Conservation (phyloP, 2,329 filamentous ascomycete species). For the Trichophaea hybrida region DNA sequence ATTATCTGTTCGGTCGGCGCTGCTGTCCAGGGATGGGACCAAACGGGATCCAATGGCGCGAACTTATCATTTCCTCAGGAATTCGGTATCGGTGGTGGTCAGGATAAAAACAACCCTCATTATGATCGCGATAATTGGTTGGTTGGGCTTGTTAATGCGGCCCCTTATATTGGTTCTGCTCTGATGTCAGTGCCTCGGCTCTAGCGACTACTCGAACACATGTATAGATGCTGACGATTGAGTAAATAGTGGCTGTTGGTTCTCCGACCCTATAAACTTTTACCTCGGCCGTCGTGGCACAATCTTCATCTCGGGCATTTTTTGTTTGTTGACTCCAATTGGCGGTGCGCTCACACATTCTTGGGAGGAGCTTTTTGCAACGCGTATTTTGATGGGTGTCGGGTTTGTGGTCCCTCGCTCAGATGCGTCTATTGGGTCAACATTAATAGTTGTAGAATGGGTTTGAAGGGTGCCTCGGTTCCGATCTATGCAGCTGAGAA, state of each 20-base stretch:
- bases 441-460: conserved; percentile 39
- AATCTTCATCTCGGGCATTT: conserved; percentile 49
- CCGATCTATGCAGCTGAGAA: conserved; percentile 44
- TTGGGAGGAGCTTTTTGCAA: conserved; percentile 45
- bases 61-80: conserved; percentile 33
- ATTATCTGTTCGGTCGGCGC: conserved; percentile 13
- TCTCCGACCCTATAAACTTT: conserved; percentile 50
- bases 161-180: conserved; percentile 39
- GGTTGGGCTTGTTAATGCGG: conserved; percentile 52
- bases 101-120: conserved; percentile 5
- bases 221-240: background rate
- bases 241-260: conserved; percentile 44
- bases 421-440: background rate
- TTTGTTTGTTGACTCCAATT: conserved; percentile 53
- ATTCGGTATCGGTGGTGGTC: conserved; percentile 32
- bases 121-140: conserved; percentile 32
- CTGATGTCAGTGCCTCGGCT: conserved; percentile 36
- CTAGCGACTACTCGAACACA: background rate
- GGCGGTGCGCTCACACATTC: conserved; percentile 48
- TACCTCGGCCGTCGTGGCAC: conserved; percentile 46
- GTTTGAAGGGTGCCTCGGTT: conserved; percentile 44
- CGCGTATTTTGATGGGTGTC: conserved; percentile 41
- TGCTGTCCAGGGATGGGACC: conserved; percentile 15
- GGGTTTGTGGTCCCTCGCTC: background rate
- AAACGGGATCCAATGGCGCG: conserved; percentile 44